A percentile compares a stretch with the other conserved stretches of the same genome.
phyloP scores from a whole-genome alignment of 768 basidiomycete genomes.

The Boletus vinaceobasis region DNA sequence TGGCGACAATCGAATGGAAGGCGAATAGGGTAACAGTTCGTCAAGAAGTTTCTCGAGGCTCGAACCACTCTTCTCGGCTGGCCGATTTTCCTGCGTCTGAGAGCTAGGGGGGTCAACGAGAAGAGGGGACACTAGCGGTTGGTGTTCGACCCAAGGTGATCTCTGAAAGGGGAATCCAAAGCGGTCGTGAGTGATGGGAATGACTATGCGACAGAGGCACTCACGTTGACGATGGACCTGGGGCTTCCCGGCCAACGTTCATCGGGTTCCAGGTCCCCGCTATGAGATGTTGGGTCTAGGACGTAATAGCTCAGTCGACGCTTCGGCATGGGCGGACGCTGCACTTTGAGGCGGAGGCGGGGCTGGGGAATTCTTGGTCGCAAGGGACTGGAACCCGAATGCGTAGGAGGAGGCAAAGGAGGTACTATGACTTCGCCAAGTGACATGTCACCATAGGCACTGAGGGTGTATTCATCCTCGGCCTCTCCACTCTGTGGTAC shows the following conservation, averaged over 20 bases:
- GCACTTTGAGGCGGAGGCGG: constrained; percentile 25
- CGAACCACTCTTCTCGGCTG: background rate
- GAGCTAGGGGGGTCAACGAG: background rate
- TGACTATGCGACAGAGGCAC: background rate
- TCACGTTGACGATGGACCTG: constrained; percentile 12
- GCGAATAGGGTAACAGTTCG: constrained; percentile 10
- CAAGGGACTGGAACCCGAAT: background rate
- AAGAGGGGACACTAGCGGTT: constrained; percentile 11
- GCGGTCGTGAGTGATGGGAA: background rate
- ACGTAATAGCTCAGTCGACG: constrained; percentile 14
- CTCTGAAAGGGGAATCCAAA: background rate
- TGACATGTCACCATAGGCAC: constrained; percentile 45
- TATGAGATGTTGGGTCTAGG: constrained; percentile 4
- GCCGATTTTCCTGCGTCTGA: background rate
- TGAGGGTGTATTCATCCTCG: constrained; percentile 40
- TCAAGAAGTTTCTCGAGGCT: constrained; percentile 16
- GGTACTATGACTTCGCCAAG: constrained; percentile 36
- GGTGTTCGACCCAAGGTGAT: constrained; percentile 13
- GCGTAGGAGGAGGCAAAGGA: constrained; percentile 15
- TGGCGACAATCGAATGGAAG: constrained; percentile 20
- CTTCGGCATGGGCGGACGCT: constrained; percentile 28
- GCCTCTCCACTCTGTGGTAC: background rate
- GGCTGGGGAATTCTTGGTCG: constrained; percentile 9
- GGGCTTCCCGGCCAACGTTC: constrained; percentile 15
- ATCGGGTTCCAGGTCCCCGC: background rate